phyloP scores from a whole-genome alignment of 306 rosid genomes.

The Cicer yamashitae region DNA sequence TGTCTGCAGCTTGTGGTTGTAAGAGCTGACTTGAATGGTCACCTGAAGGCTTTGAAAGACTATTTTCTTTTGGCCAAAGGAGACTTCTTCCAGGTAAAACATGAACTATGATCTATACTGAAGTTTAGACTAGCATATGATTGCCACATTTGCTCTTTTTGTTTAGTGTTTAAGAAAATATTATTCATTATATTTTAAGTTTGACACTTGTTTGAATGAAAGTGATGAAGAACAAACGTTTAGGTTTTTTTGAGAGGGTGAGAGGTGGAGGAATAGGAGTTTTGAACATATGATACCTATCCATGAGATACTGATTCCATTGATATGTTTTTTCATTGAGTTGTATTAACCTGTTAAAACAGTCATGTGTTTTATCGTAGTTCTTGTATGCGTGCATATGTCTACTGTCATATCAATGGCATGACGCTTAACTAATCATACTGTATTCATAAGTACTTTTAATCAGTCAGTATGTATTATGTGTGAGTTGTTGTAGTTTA shows the following conservation, averaged over 20 bases:
- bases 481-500: not conserved
- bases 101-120: slow-evolving; percentile 38
- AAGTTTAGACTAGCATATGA: slow-evolving; percentile 16
- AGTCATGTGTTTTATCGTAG: slow-evolving; percentile 12
- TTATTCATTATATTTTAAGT: slow-evolving; percentile 16
- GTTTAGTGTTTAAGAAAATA: slow-evolving; percentile 15
- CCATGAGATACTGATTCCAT: slow-evolving; percentile 25
- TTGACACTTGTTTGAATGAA: slow-evolving; percentile 36
- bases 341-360: slow-evolving; percentile 23
- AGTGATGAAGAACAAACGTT: slow-evolving; percentile 7
- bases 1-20: slow-evolving; percentile 93
- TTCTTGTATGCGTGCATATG: slow-evolving; percentile 6
- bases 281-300: slow-evolving; percentile 28
- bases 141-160: slow-evolving; percentile 7
- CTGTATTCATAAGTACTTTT: not conserved
- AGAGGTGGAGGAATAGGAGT: not conserved
- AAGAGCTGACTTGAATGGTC: slow-evolving; percentile 95
- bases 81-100: slow-evolving; percentile 91
- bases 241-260: not conserved
- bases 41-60: slow-evolving; percentile 91
- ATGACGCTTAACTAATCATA: not conserved
- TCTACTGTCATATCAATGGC: not conserved
- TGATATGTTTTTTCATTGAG: slow-evolving; percentile 13
- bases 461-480: not conserved
- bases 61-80: slow-evolving; percentile 98